These are phyloP conservation scores for Solanum pinnatisectum DNA, from an alignment of 257 asterid genomes.

Conservation along the genomic window DNA sequence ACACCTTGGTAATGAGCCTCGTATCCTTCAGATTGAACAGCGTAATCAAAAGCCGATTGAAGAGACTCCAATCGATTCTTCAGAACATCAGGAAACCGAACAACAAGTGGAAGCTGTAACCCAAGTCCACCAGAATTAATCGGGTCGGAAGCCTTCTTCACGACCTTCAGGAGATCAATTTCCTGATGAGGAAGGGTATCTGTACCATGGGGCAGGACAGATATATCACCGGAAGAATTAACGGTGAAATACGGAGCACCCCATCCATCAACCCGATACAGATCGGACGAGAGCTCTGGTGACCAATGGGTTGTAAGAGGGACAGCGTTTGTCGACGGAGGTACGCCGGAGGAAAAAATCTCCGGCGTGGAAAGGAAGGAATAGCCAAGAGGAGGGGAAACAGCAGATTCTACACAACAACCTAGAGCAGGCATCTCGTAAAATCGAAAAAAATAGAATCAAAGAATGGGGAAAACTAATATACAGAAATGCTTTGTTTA, in stretches of 20 bases:
- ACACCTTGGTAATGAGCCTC: conserved; percentile 86
- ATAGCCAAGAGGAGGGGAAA: conserved; percentile 48
- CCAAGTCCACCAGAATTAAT: conserved; percentile 69
- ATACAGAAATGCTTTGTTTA: not conserved
- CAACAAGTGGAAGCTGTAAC: conserved; percentile 64
- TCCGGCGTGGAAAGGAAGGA: conserved; percentile 44
- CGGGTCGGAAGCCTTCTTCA: conserved; percentile 71
- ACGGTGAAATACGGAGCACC: conserved; percentile 90
- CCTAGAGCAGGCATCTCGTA: conserved; percentile 76
- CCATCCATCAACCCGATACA: conserved; percentile 81
- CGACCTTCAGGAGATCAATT: conserved; percentile 84
- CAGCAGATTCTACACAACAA: conserved; percentile 67
- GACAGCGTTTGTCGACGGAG: conserved; percentile 21
- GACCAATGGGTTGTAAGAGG: conserved; percentile 43
- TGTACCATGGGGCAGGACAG: conserved; percentile 57
- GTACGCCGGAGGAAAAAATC: conserved; percentile 16
- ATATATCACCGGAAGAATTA: conserved; percentile 61
- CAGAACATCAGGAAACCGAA: conserved; percentile 79
- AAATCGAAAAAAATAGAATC: conserved; percentile 22
- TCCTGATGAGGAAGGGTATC: conserved; percentile 72
- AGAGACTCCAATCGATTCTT: conserved; percentile 66
- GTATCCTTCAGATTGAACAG: conserved; percentile 58
- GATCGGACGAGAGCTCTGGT: conserved; percentile 48
- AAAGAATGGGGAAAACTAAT: conserved; percentile 23
- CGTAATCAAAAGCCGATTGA: conserved; percentile 55